Evolutionary conservation across 371 early-diverging fungal species (phyloP), one percentile per base, ranked within the genome.

Genomic region (Umbelopsis sp.): DNA sequence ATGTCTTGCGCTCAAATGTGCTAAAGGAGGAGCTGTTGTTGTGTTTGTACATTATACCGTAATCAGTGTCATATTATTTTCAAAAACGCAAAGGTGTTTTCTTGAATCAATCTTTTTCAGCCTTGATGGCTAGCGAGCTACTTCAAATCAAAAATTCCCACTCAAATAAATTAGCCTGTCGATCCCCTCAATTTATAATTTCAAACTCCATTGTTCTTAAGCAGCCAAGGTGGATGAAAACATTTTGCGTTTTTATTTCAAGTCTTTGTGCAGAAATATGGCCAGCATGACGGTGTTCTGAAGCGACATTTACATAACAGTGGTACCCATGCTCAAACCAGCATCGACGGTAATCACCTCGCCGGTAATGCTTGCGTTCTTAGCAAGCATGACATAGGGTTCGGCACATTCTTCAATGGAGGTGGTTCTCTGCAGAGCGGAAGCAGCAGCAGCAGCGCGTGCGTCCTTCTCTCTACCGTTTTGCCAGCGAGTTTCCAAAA

Each of bases 401-500:
- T 18, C 32, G 1, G 67, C 67, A 20, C 67, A 67, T 29, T 67
- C 67, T 38, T 67, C 52, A 53, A 52, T 50, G 22, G 52, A 52
- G 24, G 67, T 67, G 44, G 52, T 35, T 22, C 18, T 16, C 22
- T 67, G 50, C 16, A 67, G 67, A 46, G 64, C 64, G 5, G 64
- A 1, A 12, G 25, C 45, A 12, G 44, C 64, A 16, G 22, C 44
- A 11, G 67, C 41, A 6, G 67, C 50, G 16, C 52, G 44, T 20
- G 25, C 44, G 22, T 44, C 44, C 22, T 51, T 44, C 48, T 48
- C 46, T 18, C 37, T 48, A n/a, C 37, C 48, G 1, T n/a, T 20
- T n/a, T 67, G 51, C 67, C 67, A 67, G 20, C 67, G 52, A 10
- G 67, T 67, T 25, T 38, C 52, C 35, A 67, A 52, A 29, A 67